These are phyloP conservation scores for Puccinia coronata DNA, from an alignment of 1,284 basidiomycete species.

Conservation along the genomic window DNA sequence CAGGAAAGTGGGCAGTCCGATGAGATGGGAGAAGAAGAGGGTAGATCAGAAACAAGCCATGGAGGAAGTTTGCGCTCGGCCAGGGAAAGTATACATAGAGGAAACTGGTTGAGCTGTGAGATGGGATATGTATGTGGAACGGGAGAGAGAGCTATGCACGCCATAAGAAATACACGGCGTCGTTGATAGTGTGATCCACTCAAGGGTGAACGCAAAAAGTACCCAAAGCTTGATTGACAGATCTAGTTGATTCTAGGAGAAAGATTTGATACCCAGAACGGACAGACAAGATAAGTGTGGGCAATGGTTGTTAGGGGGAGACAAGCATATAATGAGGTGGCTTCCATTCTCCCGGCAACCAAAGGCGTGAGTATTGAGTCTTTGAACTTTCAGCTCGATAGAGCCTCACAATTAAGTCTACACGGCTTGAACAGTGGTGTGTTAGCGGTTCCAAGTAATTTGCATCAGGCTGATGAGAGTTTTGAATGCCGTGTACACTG, in stretches of 20 bases:
- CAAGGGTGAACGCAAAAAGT: neutral
- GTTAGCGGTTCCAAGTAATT: no score
- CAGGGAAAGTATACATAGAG: conserved; percentile 3
- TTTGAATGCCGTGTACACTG: no score
- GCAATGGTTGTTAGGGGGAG: neutral
- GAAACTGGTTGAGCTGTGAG: conserved; percentile 18
- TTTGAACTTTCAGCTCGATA: no score
- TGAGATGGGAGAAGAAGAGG: conserved; percentile 1
- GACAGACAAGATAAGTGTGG: conserved; percentile 29
- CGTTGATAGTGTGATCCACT: neutral
- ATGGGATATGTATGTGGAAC: conserved; percentile 28
- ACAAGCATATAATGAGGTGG: neutral
- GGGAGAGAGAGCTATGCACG: neutral
- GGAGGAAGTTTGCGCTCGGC: neutral
- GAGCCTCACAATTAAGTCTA: neutral
- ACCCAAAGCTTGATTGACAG: conserved; percentile 1
- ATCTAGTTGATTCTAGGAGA: neutral
- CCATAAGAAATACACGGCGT: neutral
- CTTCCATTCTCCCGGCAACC: neutral
- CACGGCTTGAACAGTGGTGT: neutral
- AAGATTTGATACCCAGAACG: neutral
- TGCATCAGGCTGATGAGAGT: no score
- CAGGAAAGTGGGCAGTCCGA: neutral
- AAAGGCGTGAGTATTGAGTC: neutral
- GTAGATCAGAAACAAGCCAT: neutral